Base-by-base conservation (phyloP, 257 asterid genomes). In the Eustoma russellianum region DNA sequence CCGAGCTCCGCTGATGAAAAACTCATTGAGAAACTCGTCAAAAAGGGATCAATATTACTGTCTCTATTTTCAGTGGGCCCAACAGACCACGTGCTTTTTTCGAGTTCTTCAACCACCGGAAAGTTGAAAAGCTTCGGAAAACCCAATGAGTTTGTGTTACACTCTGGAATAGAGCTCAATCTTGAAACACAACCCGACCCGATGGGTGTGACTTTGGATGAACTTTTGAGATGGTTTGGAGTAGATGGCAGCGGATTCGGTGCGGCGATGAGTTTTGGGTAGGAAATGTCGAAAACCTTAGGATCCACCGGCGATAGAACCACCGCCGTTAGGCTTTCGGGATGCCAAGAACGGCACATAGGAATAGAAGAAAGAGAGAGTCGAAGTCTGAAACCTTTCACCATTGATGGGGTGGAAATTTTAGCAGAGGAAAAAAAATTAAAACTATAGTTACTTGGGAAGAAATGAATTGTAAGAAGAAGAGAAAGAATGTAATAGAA, bases 231-330 rank as follows among this genome's bases (percentile, higher is more conserved):
- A 35, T 67, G 66, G 60, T 46, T 33, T 11, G 82, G 81, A 3
- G 88, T 69, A 38, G 85, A 62, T 1, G 82, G 85, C 18, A 80
- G 88, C 1, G 88, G 84, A 4, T 24, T 4, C 30, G 30, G 30
- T 24, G 30, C 3, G 28, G 62, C 33, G 17, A 86, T 88, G 34
- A 72, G 63, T 13, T 30, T 40, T 24, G 85, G 82, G 59, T 70
- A 64, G 13, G 72, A 46, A 43, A 73, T 53, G 57, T 79, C 81
- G 18, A 68, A 60, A 2, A 72, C 17, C 46, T 65, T 75, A 4
- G 74, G 62, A 68, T 65, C 68, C 46, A 56, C 11, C 47, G 80
- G 72, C 38, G 79, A 52, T 33, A 48, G 60, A 18, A 13, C 33
- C 49, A 48, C 14, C 33, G 77, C 67, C 18, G 60, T 9, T 40